A percentile compares a stretch with the other conserved stretches of the same genome.
phyloP scores from a whole-genome alignment of 345 rosid genomes.

The Citrus maxima region DNA sequence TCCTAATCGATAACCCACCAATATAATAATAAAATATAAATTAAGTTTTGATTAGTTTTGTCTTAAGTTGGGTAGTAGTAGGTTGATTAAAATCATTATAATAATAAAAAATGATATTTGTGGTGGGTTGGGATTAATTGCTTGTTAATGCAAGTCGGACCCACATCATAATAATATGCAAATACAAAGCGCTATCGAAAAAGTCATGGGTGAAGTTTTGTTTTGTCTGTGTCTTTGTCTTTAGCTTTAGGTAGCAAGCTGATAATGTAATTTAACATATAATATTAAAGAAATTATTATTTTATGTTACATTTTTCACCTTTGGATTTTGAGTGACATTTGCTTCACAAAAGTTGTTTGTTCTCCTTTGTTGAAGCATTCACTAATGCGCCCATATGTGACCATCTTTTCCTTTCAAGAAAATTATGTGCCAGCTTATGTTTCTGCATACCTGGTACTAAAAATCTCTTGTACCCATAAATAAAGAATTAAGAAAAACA shows the following conservation, averaged over 20 bases:
- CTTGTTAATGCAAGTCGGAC: neutral
- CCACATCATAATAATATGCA: neutral
- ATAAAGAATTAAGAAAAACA: no score
- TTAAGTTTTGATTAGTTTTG: neutral
- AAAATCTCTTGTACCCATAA: neutral
- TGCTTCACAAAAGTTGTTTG: slow-evolving; percentile 14
- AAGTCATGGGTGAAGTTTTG: slow-evolving; percentile 14
- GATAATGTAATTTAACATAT: neutral
- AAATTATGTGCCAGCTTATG: neutral
- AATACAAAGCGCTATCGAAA: slow-evolving; percentile 1
- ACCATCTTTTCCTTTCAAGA: neutral
- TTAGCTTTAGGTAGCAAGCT: neutral
- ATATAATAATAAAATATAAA: neutral
- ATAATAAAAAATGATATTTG: neutral
- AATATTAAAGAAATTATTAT: neutral
- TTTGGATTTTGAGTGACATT: neutral
- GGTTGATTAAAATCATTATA: neutral
- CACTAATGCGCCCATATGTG: neutral
- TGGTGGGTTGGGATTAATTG: neutral
- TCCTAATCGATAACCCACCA: neutral
- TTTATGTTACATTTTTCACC: no score
- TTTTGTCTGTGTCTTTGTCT: slow-evolving; percentile 18
- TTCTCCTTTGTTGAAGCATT: slow-evolving; percentile 22
- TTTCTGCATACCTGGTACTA: neutral
- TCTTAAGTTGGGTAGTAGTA: neutral